Conservation (phyloP, 805 yeast genomes). For the Metschnikowia continentalis region DNA sequence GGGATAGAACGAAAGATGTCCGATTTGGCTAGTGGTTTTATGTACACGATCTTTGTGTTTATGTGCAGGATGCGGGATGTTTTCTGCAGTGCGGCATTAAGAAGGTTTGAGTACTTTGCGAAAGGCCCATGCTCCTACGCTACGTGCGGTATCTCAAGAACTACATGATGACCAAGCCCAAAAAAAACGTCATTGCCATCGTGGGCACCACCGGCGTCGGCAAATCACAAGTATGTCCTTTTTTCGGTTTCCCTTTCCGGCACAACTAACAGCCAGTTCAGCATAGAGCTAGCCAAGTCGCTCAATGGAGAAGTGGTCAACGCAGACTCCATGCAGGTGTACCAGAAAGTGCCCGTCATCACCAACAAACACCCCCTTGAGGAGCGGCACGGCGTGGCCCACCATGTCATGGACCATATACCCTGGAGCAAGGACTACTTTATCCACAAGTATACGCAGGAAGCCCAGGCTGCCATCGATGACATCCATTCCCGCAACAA, state of each 20-base stretch:
- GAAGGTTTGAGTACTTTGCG: background rate
- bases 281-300: conserved; percentile 71
- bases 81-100: background rate
- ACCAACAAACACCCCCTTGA: conserved; percentile 88
- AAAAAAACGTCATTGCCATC: conserved; percentile 51
- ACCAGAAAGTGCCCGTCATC: conserved; percentile 63
- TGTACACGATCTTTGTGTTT: background rate
- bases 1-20: background rate
- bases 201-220: conserved; percentile 98
- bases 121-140: conserved; percentile 13
- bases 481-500: conserved; percentile 66
- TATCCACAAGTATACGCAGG: conserved; percentile 72
- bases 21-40: background rate
- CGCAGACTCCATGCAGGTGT: conserved; percentile 97
- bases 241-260: background rate
- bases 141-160: conserved; percentile 21
- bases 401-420: conserved; percentile 85
- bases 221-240: conserved; percentile 61
- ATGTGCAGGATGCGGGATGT: background rate
- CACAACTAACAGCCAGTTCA: conserved; percentile 36
- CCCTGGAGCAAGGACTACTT: conserved; percentile 77
- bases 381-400: conserved; percentile 72
- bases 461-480: conserved; percentile 59
- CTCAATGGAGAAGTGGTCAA: conserved; percentile 87
- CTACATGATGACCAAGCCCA: conserved; percentile 27